A percentile compares a stretch with the other conserved stretches of the same genome.
phyloP scores from a whole-genome alignment of 139 green algal genomes.

The Chlorella vulgaris region DNA sequence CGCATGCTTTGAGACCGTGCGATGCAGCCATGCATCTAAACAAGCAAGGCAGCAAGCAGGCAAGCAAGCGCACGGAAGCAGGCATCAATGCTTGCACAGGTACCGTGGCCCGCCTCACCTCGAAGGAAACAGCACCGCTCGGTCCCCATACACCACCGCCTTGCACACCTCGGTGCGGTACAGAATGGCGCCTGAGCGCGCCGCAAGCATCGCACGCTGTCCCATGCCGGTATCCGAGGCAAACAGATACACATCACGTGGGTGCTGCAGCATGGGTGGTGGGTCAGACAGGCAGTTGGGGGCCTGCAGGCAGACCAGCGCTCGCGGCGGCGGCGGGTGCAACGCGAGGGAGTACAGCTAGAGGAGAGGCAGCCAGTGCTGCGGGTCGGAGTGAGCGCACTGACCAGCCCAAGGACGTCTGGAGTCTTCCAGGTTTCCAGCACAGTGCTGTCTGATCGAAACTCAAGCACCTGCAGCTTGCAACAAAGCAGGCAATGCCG shows the following conservation, averaged over 20 bases:
- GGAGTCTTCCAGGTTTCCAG: slow-evolving; percentile 56
- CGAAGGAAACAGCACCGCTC: slow-evolving; percentile 52
- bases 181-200: slow-evolving; percentile 44
- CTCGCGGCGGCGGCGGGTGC: background rate
- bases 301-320: too few species aligned
- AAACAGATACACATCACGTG: slow-evolving; percentile 57
- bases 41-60: too few species aligned
- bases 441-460: slow-evolving; percentile 37
- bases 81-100: background rate
- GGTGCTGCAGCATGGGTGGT: slow-evolving; percentile 36
- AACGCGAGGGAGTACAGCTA: background rate
- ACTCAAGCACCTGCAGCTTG: slow-evolving; percentile 49
- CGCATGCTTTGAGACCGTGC: too few species aligned
- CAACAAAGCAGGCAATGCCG: background rate
- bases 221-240: slow-evolving; percentile 25
- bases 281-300: background rate
- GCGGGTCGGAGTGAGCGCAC: background rate
- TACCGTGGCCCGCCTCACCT: slow-evolving; percentile 28
- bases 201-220: slow-evolving; percentile 35
- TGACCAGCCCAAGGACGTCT: slow-evolving; percentile 35
- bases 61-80: background rate
- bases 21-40: too few species aligned
- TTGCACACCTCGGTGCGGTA: slow-evolving; percentile 47
- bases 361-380: background rate
- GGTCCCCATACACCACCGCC: slow-evolving; percentile 50